Conservation (phyloP, 78 protist genomes). For the Dictyostelium capitatum region DNA sequence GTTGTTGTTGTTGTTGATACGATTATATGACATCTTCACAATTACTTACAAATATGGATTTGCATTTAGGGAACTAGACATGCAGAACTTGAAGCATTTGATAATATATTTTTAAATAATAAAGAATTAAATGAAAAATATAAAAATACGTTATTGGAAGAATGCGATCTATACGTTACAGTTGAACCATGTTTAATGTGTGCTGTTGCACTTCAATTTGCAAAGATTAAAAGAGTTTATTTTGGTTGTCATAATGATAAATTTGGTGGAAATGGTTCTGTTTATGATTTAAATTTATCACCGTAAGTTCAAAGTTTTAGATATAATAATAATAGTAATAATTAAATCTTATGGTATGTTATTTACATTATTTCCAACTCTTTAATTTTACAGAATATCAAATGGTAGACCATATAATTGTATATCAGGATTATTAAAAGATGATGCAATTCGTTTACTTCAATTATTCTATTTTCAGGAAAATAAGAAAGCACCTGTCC, state of each 20-base stretch:
- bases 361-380: background rate
- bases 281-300: slow-evolving; percentile 10
- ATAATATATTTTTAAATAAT: slow-evolving; percentile 26
- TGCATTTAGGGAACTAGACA: slow-evolving; percentile 83
- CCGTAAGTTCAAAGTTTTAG: background rate
- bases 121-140: slow-evolving; percentile 12
- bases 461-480: slow-evolving; percentile 69
- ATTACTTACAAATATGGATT: too few species aligned
- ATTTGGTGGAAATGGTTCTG: slow-evolving; percentile 80
- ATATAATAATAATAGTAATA: too few species aligned
- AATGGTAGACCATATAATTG: slow-evolving; percentile 61
- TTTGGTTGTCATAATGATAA: slow-evolving; percentile 78
- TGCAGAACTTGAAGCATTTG: slow-evolving; percentile 75
- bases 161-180: slow-evolving; percentile 59
- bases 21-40: too few species aligned
- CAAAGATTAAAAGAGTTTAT: slow-evolving; percentile 39
- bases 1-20: background rate
- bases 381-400: background rate
- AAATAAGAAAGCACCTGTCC: slow-evolving; percentile 74
- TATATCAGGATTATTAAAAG: slow-evolving; percentile 47
- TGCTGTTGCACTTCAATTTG: slow-evolving; percentile 40
- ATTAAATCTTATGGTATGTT: background rate
- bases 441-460: slow-evolving; percentile 51
- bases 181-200: slow-evolving; percentile 83
- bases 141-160: slow-evolving; percentile 23